Evolutionary conservation across 2,329 filamentous ascomycete genomes (phyloP), one percentile per base, ranked within the genome.

Genomic region (Colletotrichum costaricense): DNA sequence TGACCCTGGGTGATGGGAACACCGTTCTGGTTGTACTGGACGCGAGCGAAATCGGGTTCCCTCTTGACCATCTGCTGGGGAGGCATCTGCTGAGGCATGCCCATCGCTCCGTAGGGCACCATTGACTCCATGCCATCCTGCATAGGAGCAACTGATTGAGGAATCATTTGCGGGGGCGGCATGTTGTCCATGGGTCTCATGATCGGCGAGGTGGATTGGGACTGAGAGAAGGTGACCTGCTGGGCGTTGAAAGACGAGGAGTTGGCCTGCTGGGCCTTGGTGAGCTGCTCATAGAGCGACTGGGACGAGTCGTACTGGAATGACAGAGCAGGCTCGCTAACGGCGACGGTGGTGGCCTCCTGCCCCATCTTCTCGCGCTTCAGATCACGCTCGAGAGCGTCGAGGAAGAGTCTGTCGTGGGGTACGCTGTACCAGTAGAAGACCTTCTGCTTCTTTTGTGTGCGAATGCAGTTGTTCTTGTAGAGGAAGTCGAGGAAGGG

Each of bases 381-480:
- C 81, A 99, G 86, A 81, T 99, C 97, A 76, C 97, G 93, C 89
- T 99, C 97, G 78, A 99, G 88, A 52, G 97, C 97, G 86, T 99
- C 97, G 78, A 99, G 92, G 86, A 99, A 99, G 64, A 99, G 91
- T 67, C 97, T 92, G 85, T 99, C 97, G 83, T 99, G 97, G 1
- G 97, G 97, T 60, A 99, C 97, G 86, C 95, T 98, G 86, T 98
- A 99, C 97, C 97, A 99, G 87, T 98, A 99, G 81, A 99, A 99
- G 77, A 99, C 97, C 88, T 99, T 99, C 82, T 99, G 97, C 90
- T 99, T 99, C 92, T 99, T 99, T 85, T 99, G 97, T 49, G 97
- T 99, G 78, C 97, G 93, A 79, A 99, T 99, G 89, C 97, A 99
- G 88, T 99, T 99, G 90, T 99, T 99, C 90, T 99, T 99, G 91